Evolutionary conservation across 164 flowering plant genomes (phyloP).

Genomic region (Sextonia rubra): DNA sequence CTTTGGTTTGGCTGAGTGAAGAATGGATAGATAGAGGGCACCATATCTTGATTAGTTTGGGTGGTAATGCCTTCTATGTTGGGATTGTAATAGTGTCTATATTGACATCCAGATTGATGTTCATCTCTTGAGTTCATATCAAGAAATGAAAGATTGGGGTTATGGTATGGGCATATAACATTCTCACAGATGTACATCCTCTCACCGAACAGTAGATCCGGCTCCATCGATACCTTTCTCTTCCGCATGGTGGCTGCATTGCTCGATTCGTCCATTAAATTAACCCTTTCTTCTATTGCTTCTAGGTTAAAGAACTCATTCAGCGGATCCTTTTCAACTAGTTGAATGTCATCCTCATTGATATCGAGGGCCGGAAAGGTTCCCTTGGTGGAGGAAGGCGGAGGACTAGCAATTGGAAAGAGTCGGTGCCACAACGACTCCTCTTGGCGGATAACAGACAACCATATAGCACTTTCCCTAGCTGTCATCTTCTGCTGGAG

Average conservation of each 20-base stretch:
- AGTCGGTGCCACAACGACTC: slow-evolving; percentile 41
- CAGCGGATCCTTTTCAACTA: slow-evolving; percentile 25
- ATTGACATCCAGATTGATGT: slow-evolving; percentile 41
- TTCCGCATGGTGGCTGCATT: slow-evolving; percentile 21
- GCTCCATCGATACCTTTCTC: slow-evolving; percentile 36
- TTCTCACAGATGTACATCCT: slow-evolving; percentile 35
- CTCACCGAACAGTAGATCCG: slow-evolving; percentile 24
- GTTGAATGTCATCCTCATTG: slow-evolving; percentile 38
- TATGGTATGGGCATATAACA: slow-evolving; percentile 40
- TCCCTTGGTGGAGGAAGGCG: slow-evolving; percentile 21
- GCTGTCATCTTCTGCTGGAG: slow-evolving; percentile 77
- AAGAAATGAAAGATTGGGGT: slow-evolving; percentile 35
- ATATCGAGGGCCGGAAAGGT: slow-evolving; percentile 20
- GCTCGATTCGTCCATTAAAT: slow-evolving; percentile 31
- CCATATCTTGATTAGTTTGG: slow-evolving; percentile 24
- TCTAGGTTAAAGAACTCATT: slow-evolving; percentile 23
- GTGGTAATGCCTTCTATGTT: slow-evolving; percentile 22
- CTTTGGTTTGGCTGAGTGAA: slow-evolving; percentile 19
- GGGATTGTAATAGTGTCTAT: slow-evolving; percentile 17
- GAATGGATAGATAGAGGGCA: slow-evolving; percentile 19
- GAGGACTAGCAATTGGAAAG: slow-evolving; percentile 20
- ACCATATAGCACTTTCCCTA: slow-evolving; percentile 66
- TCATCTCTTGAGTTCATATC: slow-evolving; percentile 46
- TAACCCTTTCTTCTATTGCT: slow-evolving; percentile 15
- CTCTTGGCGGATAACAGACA: slow-evolving; percentile 50